A percentile compares a stretch with the other conserved stretches of the same genome.
These are phyloP conservation scores for Pseudocercospora fijiensis DNA, from an alignment of 2,329 filamentous ascomycete species.

Conservation along the genomic window DNA sequence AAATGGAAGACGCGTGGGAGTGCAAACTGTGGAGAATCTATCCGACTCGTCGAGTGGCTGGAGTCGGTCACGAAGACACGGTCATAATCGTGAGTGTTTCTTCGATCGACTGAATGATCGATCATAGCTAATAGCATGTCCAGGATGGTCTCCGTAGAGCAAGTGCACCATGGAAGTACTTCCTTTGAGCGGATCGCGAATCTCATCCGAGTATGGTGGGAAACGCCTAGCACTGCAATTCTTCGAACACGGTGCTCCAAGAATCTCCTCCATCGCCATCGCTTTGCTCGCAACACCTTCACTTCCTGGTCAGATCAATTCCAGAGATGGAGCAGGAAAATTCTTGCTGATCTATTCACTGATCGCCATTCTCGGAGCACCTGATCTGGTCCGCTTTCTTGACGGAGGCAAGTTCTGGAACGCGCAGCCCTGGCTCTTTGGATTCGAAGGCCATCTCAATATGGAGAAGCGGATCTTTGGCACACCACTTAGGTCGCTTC, in stretches of 20 bases:
- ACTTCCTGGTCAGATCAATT: background rate
- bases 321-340: background rate
- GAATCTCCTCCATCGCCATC: constrained; percentile 20
- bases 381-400: constrained; percentile 40
- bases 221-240: constrained; percentile 8
- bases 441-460: constrained; percentile 46
- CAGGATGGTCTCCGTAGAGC: constrained; percentile 44
- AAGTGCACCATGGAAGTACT: constrained; percentile 47
- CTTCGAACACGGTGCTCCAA: constrained; percentile 6
- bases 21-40: constrained; percentile 49
- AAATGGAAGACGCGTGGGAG: constrained; percentile 44
- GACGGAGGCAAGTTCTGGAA: constrained; percentile 45
- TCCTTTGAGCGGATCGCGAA: constrained; percentile 39
- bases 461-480: constrained; percentile 43
- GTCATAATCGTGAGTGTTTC: constrained; percentile 39
- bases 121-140: background rate
- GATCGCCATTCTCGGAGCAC: constrained; percentile 35
- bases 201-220: background rate
- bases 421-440: constrained; percentile 47
- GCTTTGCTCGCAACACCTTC: background rate
- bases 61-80: constrained; percentile 45
- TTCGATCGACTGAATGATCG: no score
- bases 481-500: constrained; percentile 38
- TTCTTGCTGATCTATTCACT: constrained; percentile 31
- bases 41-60: constrained; percentile 44